phyloP scores from a whole-genome alignment of 306 rosid genomes.

The Malus domestica region DNA sequence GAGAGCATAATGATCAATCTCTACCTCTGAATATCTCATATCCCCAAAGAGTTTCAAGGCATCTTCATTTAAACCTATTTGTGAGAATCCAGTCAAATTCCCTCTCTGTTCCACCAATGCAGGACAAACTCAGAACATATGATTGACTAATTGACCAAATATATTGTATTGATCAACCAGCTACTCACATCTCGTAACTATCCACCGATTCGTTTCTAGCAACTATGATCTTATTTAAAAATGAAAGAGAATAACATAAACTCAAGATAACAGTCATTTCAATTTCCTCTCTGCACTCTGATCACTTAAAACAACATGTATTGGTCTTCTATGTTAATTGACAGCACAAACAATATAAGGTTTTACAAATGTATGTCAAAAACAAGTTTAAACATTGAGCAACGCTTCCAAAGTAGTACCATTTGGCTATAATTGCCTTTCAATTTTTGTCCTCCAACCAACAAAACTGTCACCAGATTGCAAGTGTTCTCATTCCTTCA shows the following conservation, averaged over 20 bases:
- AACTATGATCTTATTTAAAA: neutral
- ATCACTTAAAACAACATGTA: too few relatives aligned
- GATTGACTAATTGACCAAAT: neutral
- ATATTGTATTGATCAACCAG: too few relatives aligned
- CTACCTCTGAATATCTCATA: conserved; percentile 40
- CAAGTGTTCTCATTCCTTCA: neutral
- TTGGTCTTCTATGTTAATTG: neutral
- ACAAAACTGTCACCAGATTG: neutral
- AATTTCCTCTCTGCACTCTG: too few relatives aligned
- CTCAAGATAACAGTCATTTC: too few relatives aligned
- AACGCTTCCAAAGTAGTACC: neutral
- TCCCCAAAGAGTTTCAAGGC: conserved; percentile 49
- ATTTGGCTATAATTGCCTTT: neutral
- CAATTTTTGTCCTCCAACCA: neutral
- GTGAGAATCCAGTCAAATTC: conserved; percentile 57
- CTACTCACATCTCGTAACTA: neutral
- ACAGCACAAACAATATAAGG: too few relatives aligned
- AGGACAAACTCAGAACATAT: neutral
- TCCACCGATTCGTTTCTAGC: neutral
- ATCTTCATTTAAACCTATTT: conserved; percentile 64
- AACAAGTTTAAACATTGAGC: neutral
- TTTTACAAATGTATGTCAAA: too few relatives aligned
- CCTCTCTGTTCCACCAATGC: neutral
- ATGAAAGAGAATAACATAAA: too few relatives aligned
- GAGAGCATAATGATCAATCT: conserved; percentile 60